Evolutionary conservation across 1,284 basidiomycete genomes (phyloP).

Genomic region (Ustilago bromivora): DNA sequence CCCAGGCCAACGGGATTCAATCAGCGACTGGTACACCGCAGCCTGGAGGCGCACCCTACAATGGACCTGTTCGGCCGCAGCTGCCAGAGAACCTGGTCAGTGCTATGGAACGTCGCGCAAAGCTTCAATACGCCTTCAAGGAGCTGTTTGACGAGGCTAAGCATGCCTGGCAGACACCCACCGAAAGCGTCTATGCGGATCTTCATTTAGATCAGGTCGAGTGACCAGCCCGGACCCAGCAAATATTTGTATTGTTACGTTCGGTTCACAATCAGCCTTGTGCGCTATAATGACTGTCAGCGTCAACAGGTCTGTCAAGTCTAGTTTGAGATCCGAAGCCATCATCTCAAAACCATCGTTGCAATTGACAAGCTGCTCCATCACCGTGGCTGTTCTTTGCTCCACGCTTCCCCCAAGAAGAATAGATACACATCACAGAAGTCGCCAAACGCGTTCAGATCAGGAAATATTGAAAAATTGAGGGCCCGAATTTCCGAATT

Average conservation of each 20-base stretch:
- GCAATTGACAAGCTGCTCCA: background rate
- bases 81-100: slow-evolving; percentile 58
- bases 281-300: background rate
- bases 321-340: background rate
- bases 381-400: no score
- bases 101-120: slow-evolving; percentile 58
- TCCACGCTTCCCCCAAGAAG: no score
- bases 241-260: background rate
- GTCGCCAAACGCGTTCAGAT: no score
- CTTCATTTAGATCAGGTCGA: slow-evolving; percentile 43
- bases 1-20: slow-evolving; percentile 31
- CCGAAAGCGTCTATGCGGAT: slow-evolving; percentile 55
- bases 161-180: slow-evolving; percentile 57
- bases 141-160: slow-evolving; percentile 60
- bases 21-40: slow-evolving; percentile 40
- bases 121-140: slow-evolving; percentile 61
- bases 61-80: slow-evolving; percentile 59
- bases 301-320: background rate
- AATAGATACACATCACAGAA: no score
- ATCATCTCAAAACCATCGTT: background rate
- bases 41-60: slow-evolving; percentile 35
- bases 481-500: background rate
- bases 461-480: no score
- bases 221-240: slow-evolving; percentile 3
- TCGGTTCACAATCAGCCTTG: no score